Percentiles rank a stretch among this genome's conserved stretches.
Conservation (phyloP, 306 rosid genomes). For the Prosopis cineraria region DNA sequence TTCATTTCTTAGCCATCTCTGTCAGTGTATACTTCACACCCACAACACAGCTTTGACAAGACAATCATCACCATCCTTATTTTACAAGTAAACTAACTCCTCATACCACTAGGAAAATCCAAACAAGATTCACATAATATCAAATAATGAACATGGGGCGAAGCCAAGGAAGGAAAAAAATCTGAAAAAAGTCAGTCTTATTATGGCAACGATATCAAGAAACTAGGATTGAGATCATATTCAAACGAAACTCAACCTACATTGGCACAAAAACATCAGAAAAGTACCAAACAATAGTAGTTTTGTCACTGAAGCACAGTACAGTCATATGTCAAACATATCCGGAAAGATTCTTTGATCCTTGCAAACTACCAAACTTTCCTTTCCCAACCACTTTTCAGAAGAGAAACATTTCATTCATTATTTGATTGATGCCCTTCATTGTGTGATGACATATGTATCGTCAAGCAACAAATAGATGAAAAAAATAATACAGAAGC, state of each 20-base stretch:
- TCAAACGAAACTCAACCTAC: background rate
- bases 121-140: background rate
- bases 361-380: background rate
- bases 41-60: background rate
- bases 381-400: background rate
- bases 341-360: background rate
- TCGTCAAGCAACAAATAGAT: conserved; percentile 27
- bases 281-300: background rate
- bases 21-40: background rate
- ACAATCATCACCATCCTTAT: background rate
- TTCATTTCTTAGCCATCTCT: background rate
- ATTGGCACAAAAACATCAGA: background rate
- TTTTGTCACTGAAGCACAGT: background rate
- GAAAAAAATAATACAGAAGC: conserved; percentile 12
- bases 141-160: background rate
- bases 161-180: background rate
- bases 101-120: background rate
- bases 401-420: background rate
- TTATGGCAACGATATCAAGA: background rate
- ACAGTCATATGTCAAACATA: background rate
- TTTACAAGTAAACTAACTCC: background rate
- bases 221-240: background rate
- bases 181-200: background rate
- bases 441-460: background rate
- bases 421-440: conserved; percentile 23